Base-by-base conservation (phyloP, 257 asterid genomes). In the Avicennia marina region DNA sequence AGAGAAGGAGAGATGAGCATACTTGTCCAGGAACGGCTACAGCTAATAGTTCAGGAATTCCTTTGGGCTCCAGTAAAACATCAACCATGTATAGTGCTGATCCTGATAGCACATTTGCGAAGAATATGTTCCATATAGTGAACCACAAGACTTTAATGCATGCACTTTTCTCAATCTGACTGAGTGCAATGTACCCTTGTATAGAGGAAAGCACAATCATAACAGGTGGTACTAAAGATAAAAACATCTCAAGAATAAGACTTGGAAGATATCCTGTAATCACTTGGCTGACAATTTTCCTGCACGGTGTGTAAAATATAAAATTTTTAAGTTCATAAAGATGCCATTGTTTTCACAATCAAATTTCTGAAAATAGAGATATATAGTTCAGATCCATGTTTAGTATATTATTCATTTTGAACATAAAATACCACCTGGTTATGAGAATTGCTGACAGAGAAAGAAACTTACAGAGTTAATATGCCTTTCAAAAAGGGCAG, bases 11-110 rank as follows among this genome's bases (percentile, higher is more conserved):
- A 53, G 59, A 19, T 24, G 40, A 32, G 66, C 63, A 73, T 68
- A 93, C 99, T 97, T 93, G 99, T 63, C 84, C 97, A 29, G 97
- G 99, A 66, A 93, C 96, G 22, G 95, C 97, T 39, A 82, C 86
- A 25, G 94, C 97, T 58, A 93, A 76, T 49, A 85, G 32, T 55
- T 60, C 87, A 18, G 97, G 97, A 68, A 93, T 75, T 66, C 74
- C 69, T 72, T 79, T 86, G 66, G 95, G 99, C 74, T 93, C 97
- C 18, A 93, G 84, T 60, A 93, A 8, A 60, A 82, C 10, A 61
- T 83, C 67, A 13, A 67, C 56, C 69, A 70, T 75, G 70, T 84
- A 84, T 32, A 93, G 84, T 58, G 88, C 99, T 19, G 99, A 40
- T 69, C 99, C 99, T 11, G 99, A 89, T 17, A 89, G 78, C 64